A percentile compares a stretch with the other conserved stretches of the same genome.
Evolutionary conservation across 1,139 yeast genomes (phyloP).

Genomic region (Debaryomycetaceae sp.): DNA sequence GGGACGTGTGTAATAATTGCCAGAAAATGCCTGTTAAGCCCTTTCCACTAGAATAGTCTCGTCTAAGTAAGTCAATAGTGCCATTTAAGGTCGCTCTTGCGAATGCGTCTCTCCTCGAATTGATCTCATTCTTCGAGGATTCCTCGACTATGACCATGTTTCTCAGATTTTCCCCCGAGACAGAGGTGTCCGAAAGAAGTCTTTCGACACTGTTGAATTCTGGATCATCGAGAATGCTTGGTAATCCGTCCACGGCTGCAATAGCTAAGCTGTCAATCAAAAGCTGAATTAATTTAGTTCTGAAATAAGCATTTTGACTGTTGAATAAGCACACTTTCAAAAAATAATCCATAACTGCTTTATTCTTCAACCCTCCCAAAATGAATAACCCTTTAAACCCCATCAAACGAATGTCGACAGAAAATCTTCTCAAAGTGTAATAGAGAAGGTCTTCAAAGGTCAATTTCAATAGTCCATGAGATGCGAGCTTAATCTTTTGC

Average conservation of each 20-base stretch:
- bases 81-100: conserved; percentile 54
- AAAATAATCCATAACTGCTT: conserved; percentile 56
- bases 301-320: conserved; percentile 45
- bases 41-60: conserved; percentile 60
- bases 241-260: conserved; percentile 66
- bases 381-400: conserved; percentile 70
- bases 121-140: conserved; percentile 40
- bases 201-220: conserved; percentile 46
- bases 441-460: conserved; percentile 48
- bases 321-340: conserved; percentile 59
- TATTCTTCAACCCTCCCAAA: conserved; percentile 74
- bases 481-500: conserved; percentile 59
- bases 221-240: conserved; percentile 53
- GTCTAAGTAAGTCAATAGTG: conserved; percentile 62
- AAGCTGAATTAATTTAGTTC: conserved; percentile 45
- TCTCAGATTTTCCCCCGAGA: conserved; percentile 13
- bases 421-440: conserved; percentile 49
- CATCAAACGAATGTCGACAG: conserved; percentile 55
- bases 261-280: conserved; percentile 55
- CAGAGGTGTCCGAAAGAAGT: conserved; percentile 15
- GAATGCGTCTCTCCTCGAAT: conserved; percentile 40
- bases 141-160: conserved; percentile 51
- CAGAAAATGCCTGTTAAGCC: conserved; percentile 63
- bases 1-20: conserved; percentile 64
- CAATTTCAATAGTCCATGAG: conserved; percentile 51